Conservation (phyloP, 1,139 yeast species). For the Taphrina deformans region DNA sequence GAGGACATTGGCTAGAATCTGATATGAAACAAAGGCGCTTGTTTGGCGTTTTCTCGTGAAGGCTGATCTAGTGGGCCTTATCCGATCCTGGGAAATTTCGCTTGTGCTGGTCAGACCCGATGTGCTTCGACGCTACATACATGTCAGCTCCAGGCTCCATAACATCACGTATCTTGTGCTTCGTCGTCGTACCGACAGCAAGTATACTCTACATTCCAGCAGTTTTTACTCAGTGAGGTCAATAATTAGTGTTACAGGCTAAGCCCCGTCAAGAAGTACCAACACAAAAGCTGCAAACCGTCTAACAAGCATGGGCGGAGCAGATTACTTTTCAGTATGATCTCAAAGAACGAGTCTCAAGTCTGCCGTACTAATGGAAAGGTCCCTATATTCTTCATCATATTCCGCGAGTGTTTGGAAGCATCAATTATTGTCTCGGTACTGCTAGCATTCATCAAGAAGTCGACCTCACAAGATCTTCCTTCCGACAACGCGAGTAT, state of each 20-base stretch:
- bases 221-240: too few relatives aligned
- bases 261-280: too few relatives aligned
- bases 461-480: conserved; percentile 51
- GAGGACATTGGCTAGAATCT: background rate
- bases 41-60: background rate
- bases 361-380: background rate
- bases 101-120: background rate
- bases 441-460: conserved; percentile 82
- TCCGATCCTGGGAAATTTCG: conserved; percentile 6
- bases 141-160: background rate
- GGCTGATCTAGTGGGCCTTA: conserved; percentile 2
- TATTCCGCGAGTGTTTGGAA: conserved; percentile 85
- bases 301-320: conserved; percentile 9
- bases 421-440: conserved; percentile 89
- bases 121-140: too few relatives aligned
- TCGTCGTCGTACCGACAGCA: too few relatives aligned
- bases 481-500: conserved; percentile 5
- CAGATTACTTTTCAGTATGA: conserved; percentile 13
- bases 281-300: background rate
- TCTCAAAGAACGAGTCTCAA: too few relatives aligned
- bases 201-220: too few relatives aligned
- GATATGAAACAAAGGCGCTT: background rate
- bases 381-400: conserved; percentile 68
- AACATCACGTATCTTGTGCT: too few relatives aligned
- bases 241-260: too few relatives aligned